Percentiles rank a stretch among this genome's conserved stretches.
These are phyloP conservation scores for Puccinia triticina DNA, from an alignment of 1,284 basidiomycete species.

Conservation along the genomic window DNA sequence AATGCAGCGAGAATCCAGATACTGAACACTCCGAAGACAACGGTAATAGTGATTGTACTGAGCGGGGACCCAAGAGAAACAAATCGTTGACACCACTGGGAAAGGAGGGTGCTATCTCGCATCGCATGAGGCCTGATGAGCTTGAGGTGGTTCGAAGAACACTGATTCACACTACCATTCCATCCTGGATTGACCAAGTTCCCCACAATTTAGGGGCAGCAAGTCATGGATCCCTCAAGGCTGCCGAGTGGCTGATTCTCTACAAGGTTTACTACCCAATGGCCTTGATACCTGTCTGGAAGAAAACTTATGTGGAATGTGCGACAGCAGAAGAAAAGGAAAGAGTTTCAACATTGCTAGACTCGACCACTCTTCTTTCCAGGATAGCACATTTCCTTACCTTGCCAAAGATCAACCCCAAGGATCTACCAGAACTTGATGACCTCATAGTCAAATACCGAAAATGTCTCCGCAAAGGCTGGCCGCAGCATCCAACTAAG, in stretches of 20 bases:
- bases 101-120: too few species aligned
- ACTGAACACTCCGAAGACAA: too few species aligned
- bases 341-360: not conserved
- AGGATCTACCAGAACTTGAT: not conserved
- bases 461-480: not conserved
- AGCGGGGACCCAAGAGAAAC: too few species aligned
- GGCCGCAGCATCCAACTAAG: not conserved
- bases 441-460: not conserved
- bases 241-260: constrained; percentile 25
- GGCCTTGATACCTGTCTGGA: not conserved
- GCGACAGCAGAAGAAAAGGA: not conserved
- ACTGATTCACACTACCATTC: not conserved
- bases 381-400: constrained; percentile 1
- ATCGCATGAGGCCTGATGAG: not conserved
- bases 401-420: not conserved
- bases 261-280: constrained; percentile 2
- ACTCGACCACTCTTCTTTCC: not conserved
- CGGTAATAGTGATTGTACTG: too few species aligned
- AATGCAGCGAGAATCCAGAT: too few species aligned
- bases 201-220: constrained; percentile 1
- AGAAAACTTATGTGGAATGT: not conserved
- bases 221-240: constrained; percentile 16
- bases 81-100: too few species aligned
- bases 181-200: constrained; percentile 19
- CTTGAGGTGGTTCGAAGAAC: not conserved